phyloP scores from a whole-genome alignment of 345 rosid species.

The Citrus australasica region DNA sequence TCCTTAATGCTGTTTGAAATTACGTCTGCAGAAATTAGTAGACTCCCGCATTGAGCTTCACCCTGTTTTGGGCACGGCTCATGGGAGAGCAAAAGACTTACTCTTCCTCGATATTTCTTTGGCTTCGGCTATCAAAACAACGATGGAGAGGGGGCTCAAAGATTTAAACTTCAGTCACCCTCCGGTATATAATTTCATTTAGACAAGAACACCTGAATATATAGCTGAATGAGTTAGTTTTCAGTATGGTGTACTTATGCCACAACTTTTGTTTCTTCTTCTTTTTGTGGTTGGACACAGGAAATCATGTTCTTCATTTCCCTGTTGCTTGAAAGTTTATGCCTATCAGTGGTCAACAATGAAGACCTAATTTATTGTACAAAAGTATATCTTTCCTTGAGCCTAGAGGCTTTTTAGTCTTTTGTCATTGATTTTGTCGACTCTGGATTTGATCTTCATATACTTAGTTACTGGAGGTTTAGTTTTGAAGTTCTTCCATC shows the following conservation, averaged over 20 bases:
- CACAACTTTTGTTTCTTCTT: neutral
- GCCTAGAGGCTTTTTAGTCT: constrained; percentile 5
- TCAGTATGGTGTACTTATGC: neutral
- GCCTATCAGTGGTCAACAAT: constrained; percentile 35
- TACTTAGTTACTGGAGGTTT: neutral
- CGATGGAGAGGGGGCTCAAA: constrained; percentile 34
- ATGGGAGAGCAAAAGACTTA: constrained; percentile 31
- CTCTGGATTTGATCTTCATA: neutral
- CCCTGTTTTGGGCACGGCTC: constrained; percentile 24
- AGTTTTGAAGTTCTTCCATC: neutral
- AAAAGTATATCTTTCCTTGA: constrained; percentile 25
- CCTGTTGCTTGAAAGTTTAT: constrained; percentile 37
- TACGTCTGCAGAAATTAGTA: constrained; percentile 30
- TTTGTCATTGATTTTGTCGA: neutral
- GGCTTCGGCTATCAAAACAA: constrained; percentile 34
- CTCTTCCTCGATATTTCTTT: constrained; percentile 43
- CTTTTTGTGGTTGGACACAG: constrained; percentile 18
- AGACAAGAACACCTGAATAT: neutral
- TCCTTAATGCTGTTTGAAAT: neutral
- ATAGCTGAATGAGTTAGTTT: neutral
- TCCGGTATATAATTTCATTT: constrained; percentile 12
- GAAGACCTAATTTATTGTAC: constrained; percentile 39
- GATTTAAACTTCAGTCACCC: constrained; percentile 21
- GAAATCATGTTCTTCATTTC: constrained; percentile 34
- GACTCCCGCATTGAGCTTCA: constrained; percentile 40